These are phyloP conservation scores for Mycena rosella DNA, from an alignment of 768 basidiomycete species.

Conservation along the genomic window DNA sequence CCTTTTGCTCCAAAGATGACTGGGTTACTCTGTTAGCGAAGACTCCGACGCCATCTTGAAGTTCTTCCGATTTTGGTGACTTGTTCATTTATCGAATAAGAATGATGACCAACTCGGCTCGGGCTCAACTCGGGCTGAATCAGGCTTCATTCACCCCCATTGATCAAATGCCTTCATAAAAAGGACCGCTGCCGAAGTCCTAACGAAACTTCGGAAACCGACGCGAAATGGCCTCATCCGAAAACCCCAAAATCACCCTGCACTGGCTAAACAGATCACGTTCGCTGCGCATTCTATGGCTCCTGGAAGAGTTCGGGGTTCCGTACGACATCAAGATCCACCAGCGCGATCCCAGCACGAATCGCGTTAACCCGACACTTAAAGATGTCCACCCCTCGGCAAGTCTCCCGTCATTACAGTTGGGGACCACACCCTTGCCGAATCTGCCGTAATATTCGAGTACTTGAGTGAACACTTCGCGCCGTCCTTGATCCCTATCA, in stretches of 20 bases:
- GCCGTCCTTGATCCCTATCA: slow-evolving; percentile 10
- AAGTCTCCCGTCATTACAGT: slow-evolving; percentile 54
- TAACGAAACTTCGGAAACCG: too few relatives aligned
- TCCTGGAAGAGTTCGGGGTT: slow-evolving; percentile 57
- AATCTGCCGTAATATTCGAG: slow-evolving; percentile 51
- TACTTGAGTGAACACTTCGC: slow-evolving; percentile 33
- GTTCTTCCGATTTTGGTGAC: too few relatives aligned
- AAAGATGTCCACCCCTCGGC: slow-evolving; percentile 49
- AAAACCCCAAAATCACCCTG: slow-evolving; percentile 38
- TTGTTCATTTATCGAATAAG: too few relatives aligned
- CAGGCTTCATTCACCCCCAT: too few relatives aligned
- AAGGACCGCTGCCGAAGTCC: too few relatives aligned
- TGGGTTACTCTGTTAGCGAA: too few relatives aligned
- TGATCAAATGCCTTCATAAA: too few relatives aligned
- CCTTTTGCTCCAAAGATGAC: too few relatives aligned
- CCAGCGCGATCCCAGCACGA: slow-evolving; percentile 38
- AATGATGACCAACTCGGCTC: too few relatives aligned
- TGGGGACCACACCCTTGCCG: slow-evolving; percentile 51
- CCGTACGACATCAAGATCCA: slow-evolving; percentile 53
- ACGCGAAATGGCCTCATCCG: too few relatives aligned
- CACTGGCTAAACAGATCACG: slow-evolving; percentile 53
- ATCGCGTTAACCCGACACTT: slow-evolving; percentile 46
- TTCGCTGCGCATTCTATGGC: slow-evolving; percentile 52
- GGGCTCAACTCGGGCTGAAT: too few relatives aligned
- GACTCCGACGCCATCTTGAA: too few relatives aligned